These are phyloP conservation scores for Suillus alpinus DNA, from an alignment of 768 basidiomycete genomes.

Conservation along the genomic window DNA sequence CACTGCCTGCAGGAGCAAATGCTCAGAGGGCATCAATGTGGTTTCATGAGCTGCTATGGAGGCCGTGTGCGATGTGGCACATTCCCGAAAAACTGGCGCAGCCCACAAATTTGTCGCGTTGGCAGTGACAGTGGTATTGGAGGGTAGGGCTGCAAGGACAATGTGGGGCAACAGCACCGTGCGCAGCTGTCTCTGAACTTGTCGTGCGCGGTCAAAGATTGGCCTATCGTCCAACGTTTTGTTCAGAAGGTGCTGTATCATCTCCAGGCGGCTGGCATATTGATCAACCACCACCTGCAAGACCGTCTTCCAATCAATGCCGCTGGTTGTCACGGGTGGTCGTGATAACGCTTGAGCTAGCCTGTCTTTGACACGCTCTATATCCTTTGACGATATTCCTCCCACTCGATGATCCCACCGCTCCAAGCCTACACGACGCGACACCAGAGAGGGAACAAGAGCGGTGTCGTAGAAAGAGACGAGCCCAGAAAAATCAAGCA, in stretches of 20 bases:
- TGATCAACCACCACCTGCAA: conserved; percentile 38
- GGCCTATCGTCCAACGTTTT: conserved; percentile 9
- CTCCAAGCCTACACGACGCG: conserved; percentile 12
- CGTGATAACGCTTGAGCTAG: conserved; percentile 7
- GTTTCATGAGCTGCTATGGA: neutral
- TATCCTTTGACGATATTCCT: conserved; percentile 14
- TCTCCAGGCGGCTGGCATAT: conserved; percentile 40
- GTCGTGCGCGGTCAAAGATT: conserved; percentile 4
- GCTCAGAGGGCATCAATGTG: conserved; percentile 10
- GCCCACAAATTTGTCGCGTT: conserved; percentile 11
- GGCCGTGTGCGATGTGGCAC: conserved; percentile 9
- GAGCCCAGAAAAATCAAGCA: conserved; percentile 16
- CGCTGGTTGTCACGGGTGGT: conserved; percentile 19
- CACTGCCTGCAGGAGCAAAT: conserved; percentile 10
- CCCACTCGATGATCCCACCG: conserved; percentile 21
- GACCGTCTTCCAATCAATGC: conserved; percentile 42
- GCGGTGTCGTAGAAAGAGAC: conserved; percentile 28
- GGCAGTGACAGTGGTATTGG: neutral
- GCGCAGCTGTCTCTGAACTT: conserved; percentile 17
- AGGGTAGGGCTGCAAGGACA: neutral
- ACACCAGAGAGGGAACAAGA: conserved; percentile 17
- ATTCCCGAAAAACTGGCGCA: conserved; percentile 8
- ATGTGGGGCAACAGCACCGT: conserved; percentile 14
- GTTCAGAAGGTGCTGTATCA: conserved; percentile 36
- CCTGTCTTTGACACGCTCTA: conserved; percentile 4